phyloP scores from a whole-genome alignment of 805 yeast species.

The Pichia ethanolica region DNA sequence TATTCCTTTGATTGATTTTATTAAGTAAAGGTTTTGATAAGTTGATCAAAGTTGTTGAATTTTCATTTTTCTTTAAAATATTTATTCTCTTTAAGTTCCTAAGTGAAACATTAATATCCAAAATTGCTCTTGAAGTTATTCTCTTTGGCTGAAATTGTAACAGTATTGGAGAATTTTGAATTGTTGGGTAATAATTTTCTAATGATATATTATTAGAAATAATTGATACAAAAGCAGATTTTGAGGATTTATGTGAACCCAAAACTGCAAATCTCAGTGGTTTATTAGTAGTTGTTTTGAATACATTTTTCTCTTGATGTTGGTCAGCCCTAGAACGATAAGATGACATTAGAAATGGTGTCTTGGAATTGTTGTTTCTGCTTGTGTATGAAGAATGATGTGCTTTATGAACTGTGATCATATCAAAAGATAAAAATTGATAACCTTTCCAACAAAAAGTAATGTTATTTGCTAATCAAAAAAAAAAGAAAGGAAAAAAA shows the following conservation, averaged over 20 bases:
- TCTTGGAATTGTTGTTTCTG: too few relatives aligned
- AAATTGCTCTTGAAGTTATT: constrained; percentile 31
- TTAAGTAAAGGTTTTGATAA: constrained; percentile 14
- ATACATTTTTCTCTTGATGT: constrained; percentile 14
- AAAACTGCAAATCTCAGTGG: constrained; percentile 27
- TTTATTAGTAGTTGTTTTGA: constrained; percentile 23
- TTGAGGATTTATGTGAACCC: constrained; percentile 28
- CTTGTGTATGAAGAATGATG: too few relatives aligned
- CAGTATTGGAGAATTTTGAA: constrained; percentile 50
- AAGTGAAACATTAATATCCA: constrained; percentile 41
- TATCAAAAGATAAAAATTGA: too few relatives aligned
- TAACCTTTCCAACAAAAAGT: too few relatives aligned
- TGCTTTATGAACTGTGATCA: too few relatives aligned
- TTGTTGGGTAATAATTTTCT: constrained; percentile 73
- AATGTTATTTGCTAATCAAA: too few relatives aligned
- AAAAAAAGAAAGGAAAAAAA: too few relatives aligned
- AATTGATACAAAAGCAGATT: constrained; percentile 27
- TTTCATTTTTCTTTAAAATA: constrained; percentile 5
- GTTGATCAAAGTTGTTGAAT: too few relatives aligned
- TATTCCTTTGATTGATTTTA: neutral
- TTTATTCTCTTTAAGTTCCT: constrained; percentile 29
- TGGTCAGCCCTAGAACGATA: neutral
- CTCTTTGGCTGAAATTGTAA: constrained; percentile 45
- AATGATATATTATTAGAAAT: constrained; percentile 26
- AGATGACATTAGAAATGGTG: neutral